Percentiles rank a stretch among this genome's conserved stretches.
Evolutionary conservation across 2,329 filamentous ascomycete genomes (phyloP).

Genomic region (Gliomastix tumulicola): DNA sequence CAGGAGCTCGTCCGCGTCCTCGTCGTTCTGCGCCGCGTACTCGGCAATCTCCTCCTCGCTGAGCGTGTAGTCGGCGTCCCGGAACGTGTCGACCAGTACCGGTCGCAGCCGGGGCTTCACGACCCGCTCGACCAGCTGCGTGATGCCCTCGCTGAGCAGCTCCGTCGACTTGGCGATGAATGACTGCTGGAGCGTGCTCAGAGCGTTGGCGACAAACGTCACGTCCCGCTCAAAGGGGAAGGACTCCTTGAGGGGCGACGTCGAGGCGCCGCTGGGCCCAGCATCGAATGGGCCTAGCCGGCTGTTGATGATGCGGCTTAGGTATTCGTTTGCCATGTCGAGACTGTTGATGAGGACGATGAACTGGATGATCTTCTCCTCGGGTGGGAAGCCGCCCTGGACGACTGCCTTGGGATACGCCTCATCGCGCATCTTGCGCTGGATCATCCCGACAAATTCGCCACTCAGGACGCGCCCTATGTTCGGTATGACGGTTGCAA

Average conservation of each 20-base stretch:
- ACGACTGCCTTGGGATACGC: slow-evolving; percentile 76
- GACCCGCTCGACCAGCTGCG: slow-evolving; percentile 81
- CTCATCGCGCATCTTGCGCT: slow-evolving; percentile 96
- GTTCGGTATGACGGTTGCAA: slow-evolving; percentile 71
- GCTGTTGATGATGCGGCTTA: slow-evolving; percentile 73
- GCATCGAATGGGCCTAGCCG: slow-evolving; percentile 52
- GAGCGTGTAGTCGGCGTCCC: slow-evolving; percentile 80
- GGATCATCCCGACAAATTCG: slow-evolving; percentile 95
- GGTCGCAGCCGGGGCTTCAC: slow-evolving; percentile 79
- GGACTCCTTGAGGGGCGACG: slow-evolving; percentile 45
- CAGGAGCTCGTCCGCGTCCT: slow-evolving; percentile 44
- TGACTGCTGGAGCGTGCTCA: slow-evolving; percentile 61
- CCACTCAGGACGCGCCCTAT: slow-evolving; percentile 73
- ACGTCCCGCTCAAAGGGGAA: slow-evolving; percentile 81
- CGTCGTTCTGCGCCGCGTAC: slow-evolving; percentile 44
- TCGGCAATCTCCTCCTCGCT: slow-evolving; percentile 55
- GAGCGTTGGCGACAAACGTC: slow-evolving; percentile 57
- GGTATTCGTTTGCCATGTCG: slow-evolving; percentile 86
- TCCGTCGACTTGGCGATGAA: slow-evolving; percentile 77
- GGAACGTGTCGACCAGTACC: slow-evolving; percentile 81
- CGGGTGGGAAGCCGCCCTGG: slow-evolving; percentile 76
- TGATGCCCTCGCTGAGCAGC: slow-evolving; percentile 75
- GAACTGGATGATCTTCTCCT: slow-evolving; percentile 83
- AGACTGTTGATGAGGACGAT: slow-evolving; percentile 93
- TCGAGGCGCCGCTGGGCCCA: not conserved